Evolutionary conservation across 345 rosid species (phyloP), one percentile per base, ranked within the genome.

Genomic region (Boechera stricta): DNA sequence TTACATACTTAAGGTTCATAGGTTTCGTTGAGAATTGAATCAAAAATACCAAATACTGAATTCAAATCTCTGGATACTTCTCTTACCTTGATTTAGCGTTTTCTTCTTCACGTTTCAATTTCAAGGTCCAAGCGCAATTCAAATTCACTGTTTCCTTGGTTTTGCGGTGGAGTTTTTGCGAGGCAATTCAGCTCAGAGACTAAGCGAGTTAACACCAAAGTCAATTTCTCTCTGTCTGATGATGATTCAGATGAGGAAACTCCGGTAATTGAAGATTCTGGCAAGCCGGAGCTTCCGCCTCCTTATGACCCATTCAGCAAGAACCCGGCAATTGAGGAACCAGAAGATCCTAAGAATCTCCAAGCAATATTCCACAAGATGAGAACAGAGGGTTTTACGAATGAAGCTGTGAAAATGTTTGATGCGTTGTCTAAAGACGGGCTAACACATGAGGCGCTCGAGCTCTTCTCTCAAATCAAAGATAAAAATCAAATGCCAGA

Each of bases 341-440:
- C 87, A 5, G 83, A 85, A 11, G 93, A 92, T 76, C 90, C 96
- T 26, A 77, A 81, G 69, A 81, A 92, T 82, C 79, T 90, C 10
- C 97, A 88, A 66, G 71, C 60, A 42, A 82, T 92, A 67, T 90
- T 90, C 75, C 93, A 90, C 55, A 79, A 84, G 44, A 87, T 92
- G 93, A 69, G 85, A 33, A 65, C 87, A 0, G 89, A 86, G 13
- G 90, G 91, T 3, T 85, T 92, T 0, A 56, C 73, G 2, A 75
- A 84, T 62, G 73, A 83, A 61, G 97, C 96, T 38, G 85, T 85
- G 74, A 90, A 88, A 87, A 90, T 90, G 96, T 90, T 92, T 85
- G 97, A 92, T 77, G 89, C 78, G 2, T 83, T 92, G 87, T 90
- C 97, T 11, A 87, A 85, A 76, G 90, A 90, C 75, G 97, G 94